Evolutionary conservation across 345 rosid genomes (phyloP).

Genomic region (Cardamine occulta): DNA sequence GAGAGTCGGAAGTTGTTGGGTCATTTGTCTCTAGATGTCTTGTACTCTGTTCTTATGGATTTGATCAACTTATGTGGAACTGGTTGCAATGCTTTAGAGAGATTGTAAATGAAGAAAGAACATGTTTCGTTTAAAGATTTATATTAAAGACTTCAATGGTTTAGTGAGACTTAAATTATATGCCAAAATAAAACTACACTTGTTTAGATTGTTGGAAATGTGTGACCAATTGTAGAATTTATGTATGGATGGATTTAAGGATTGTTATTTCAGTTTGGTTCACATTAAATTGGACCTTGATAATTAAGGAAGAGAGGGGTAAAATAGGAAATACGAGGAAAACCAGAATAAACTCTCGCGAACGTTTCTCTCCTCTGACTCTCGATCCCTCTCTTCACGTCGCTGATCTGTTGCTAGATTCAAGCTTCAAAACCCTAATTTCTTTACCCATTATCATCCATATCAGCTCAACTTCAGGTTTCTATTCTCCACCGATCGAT

Average conservation of each 20-base stretch:
- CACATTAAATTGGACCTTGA: not conserved
- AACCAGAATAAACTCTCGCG: constrained; percentile 7
- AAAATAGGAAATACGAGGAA: not conserved
- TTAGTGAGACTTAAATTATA: not conserved
- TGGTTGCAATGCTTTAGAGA: constrained; percentile 44
- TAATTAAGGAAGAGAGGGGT: constrained; percentile 10
- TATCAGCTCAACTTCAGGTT: constrained; percentile 32
- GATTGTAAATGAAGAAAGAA: constrained; percentile 21
- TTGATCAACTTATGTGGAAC: constrained; percentile 72
- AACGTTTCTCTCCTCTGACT: constrained; percentile 10
- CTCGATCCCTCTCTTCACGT: constrained; percentile 23
- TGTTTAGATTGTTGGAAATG: not conserved
- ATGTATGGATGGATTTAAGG: not conserved
- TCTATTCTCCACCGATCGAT: not conserved
- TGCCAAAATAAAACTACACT: not conserved
- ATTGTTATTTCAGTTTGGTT: not conserved
- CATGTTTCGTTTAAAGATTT: not conserved
- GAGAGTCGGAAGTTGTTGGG: constrained; percentile 80
- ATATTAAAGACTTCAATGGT: not conserved
- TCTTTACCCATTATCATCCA: not conserved
- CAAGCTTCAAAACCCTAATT: constrained; percentile 39
- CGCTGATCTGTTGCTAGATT: constrained; percentile 21
- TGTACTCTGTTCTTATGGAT: constrained; percentile 76
- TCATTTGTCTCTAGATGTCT: constrained; percentile 66
- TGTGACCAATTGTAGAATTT: not conserved